Evolutionary conservation across 2,329 filamentous ascomycete genomes (phyloP), one percentile per base, ranked within the genome.

Genomic region (Pseudodiploospora longispora): DNA sequence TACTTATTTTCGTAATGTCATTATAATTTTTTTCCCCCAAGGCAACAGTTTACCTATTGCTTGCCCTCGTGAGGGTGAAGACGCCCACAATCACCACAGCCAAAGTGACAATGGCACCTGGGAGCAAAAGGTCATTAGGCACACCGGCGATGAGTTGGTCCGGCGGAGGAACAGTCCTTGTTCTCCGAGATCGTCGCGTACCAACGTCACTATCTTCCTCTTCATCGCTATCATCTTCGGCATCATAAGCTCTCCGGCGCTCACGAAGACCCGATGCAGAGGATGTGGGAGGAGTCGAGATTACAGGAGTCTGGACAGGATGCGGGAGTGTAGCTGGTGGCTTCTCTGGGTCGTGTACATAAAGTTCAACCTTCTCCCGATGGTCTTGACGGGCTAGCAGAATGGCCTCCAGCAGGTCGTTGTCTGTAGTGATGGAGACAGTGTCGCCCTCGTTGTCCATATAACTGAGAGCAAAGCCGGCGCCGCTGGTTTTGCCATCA

Each of bases 381-480:
- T 74, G 80, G 38, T 78, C 76, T 47, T 85, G 82, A 48, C 87
- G 83, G 4, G 91, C 87, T 29, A 97, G 76, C 19, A 83, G 74
- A 53, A 98, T 87, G 2, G 93, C 89, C 65, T 98, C 93, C 2
- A 93, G 68, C 36, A 98, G 76, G 61, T 98, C 93, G 52, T 91
- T 84, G 59, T 97, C 89, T 0, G 91, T 95, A 8, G 93, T 98
- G 61, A 98, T 95, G 35, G 90, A 95, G 10, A 98, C 89, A 1
- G 87, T 90, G 61, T 98, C 93, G 45, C 93, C 91, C 61, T 98
- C 93, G 55, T 97, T 91, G 61, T 98, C 93, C 53, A 97, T 73
- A 60, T 97, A 98, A 71, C 89, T 95, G 49, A 98, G 72, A 29
- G 91, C 93, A 59, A 91, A 98, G 6, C 93, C 93, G 32, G 79